These are phyloP conservation scores for Nemania bipapillata DNA, from an alignment of 2,329 filamentous ascomycete species.

Conservation along the genomic window DNA sequence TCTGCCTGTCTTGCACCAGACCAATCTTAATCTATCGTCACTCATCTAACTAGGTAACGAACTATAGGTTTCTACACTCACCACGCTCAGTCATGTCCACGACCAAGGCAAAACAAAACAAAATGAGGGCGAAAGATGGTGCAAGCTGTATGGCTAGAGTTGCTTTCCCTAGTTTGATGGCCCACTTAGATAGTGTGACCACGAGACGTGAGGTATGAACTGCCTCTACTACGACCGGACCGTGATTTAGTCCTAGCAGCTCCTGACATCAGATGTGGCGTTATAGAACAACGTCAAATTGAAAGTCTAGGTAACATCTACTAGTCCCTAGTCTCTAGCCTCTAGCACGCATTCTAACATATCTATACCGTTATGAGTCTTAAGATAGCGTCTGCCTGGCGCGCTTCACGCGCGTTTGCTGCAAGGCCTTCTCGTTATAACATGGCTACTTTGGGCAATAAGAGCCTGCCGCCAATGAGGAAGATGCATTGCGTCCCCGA, in stretches of 20 bases:
- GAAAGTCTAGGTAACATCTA: not conserved
- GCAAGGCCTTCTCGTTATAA: conserved; percentile 35
- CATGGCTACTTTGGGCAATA: conserved; percentile 18
- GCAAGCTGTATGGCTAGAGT: not conserved
- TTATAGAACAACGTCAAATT: not conserved
- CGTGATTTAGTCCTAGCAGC: not conserved
- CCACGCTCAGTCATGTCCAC: not conserved
- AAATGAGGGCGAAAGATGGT: not conserved
- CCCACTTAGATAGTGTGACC: not conserved
- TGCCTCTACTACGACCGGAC: not conserved
- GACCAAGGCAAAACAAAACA: not conserved
- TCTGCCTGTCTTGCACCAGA: not conserved
- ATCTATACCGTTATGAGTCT: not conserved
- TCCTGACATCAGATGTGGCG: not conserved
- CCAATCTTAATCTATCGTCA: not conserved
- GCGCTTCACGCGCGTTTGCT: conserved; percentile 35
- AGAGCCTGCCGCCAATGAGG: conserved; percentile 30
- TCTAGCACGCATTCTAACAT: not conserved
- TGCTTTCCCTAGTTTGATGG: not conserved
- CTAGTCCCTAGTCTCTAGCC: not conserved
- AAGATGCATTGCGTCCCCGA: not conserved
- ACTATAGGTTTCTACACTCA: conserved; percentile 18
- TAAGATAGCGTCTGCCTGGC: conserved; percentile 16
- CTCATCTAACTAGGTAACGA: not conserved
- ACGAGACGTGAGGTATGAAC: not conserved